These are phyloP conservation scores for Lodderomyces parapsilosis DNA, from an alignment of 1,139 yeast species.

Conservation along the genomic window DNA sequence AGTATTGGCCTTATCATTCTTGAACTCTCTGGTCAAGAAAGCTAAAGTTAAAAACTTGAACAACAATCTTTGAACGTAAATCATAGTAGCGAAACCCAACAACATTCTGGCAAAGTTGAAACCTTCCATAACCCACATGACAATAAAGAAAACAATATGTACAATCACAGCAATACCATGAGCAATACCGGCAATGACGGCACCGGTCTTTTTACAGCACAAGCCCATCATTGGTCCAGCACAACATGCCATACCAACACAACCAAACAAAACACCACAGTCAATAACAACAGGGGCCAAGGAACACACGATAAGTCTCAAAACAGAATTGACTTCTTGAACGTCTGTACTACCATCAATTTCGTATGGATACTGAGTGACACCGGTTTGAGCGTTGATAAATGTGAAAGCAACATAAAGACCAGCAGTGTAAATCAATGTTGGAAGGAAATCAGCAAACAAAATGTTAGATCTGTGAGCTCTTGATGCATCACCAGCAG, in stretches of 20 bases:
- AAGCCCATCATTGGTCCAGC: conserved; percentile 93
- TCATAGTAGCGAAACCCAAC: conserved; percentile 80
- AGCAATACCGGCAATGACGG: conserved; percentile 95
- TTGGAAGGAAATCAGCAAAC: conserved; percentile 85
- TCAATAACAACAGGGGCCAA: conserved; percentile 90
- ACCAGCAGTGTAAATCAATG: conserved; percentile 83
- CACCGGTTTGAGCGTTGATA: conserved; percentile 98
- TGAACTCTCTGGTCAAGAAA: conserved; percentile 92
- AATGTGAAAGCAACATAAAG: conserved; percentile 89
- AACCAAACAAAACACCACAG: conserved; percentile 76
- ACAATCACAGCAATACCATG: conserved; percentile 91
- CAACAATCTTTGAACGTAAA: conserved; percentile 83
- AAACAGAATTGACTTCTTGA: conserved; percentile 68
- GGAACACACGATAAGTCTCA: conserved; percentile 85
- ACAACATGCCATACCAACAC: conserved; percentile 87
- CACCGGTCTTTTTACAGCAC: conserved; percentile 98
- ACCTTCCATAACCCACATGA: conserved; percentile 97
- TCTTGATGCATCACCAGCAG: conserved; percentile 92
- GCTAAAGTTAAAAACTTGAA: conserved; percentile 81
- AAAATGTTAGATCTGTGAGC: conserved; percentile 88
- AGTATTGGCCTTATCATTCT: conserved; percentile 93
- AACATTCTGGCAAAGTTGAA: conserved; percentile 86
- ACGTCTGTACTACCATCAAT: conserved; percentile 28
- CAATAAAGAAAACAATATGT: conserved; percentile 83
- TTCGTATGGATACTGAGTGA: conserved; percentile 42